Evolutionary conservation across 805 yeast species (phyloP), one percentile per base, ranked within the genome.

Genomic region (Metschnikowia arizonensis): DNA sequence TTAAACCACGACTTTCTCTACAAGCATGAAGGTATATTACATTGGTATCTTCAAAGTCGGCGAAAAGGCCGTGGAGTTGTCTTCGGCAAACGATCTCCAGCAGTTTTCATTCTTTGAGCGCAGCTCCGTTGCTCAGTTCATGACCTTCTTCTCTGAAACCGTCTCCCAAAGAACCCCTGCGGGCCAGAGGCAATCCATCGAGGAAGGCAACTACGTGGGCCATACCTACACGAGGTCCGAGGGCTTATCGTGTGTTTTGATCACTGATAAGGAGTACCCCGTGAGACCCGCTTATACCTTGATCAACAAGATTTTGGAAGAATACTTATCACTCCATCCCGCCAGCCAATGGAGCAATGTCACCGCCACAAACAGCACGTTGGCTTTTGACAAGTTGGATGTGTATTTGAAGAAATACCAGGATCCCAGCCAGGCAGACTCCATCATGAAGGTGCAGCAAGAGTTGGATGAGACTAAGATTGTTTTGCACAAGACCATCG

Each of bases 401-500:
- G 69, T 68, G 21, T 89, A 89, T 63, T 69, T 93, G 55, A 69
- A 73, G 57, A 87, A 87, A 60, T 93, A 93, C 69, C 99, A 93
- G 70, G 96, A 93, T 64, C 99, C 99, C 25, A 77, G 85, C 33
- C 96, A 93, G 72, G 98, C 98, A 0, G 99, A 93, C 64, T 85
- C 97, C 9, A 82, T 93, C 51, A 84, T 93, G 95, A 86, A 85
- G 65, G 99, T 93, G 18, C 99, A 93, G 72, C 95, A 89, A 62
- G 99, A 93, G 67, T 78, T 93, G 58, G 99, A 93, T 66, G 99
- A 93, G 63, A 93, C 99, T 30, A 93, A 93, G 73, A 88, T 91
- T 57, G 96, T 90, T 33, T 74, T 93, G 59, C 98, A 93, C 69
- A 90, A 91, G 70, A 89, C 97, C 38, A 91, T 93, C 55, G 97